Conservation (phyloP, 495 filamentous ascomycete species). For the Penicillium verhagenii region DNA sequence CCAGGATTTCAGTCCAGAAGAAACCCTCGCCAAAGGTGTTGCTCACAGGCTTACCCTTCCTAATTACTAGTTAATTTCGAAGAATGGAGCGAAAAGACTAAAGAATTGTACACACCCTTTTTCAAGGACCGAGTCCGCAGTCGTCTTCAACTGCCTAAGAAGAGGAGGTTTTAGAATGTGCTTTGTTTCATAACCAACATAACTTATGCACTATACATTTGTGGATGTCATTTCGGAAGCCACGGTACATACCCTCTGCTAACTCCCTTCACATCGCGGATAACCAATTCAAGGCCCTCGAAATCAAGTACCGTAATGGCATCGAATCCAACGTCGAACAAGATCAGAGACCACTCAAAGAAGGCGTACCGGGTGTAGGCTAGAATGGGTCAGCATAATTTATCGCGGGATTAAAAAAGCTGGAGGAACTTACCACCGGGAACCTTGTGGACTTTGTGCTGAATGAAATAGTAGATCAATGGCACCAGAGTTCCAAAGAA, state of each 20-base stretch:
- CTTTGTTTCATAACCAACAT: slow-evolving; percentile 31
- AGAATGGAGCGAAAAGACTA: slow-evolving; percentile 5
- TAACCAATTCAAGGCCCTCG: slow-evolving; percentile 79
- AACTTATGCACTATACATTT: slow-evolving; percentile 51
- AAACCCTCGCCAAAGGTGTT: slow-evolving; percentile 71
- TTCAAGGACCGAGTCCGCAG: slow-evolving; percentile 75
- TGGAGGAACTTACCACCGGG: slow-evolving; percentile 71
- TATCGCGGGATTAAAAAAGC: background rate
- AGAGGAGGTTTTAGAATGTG: slow-evolving; percentile 46
- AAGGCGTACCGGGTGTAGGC: slow-evolving; percentile 99
- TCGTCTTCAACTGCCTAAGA: slow-evolving; percentile 55
- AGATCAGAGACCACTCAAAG: slow-evolving; percentile 94
- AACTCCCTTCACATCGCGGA: slow-evolving; percentile 84
- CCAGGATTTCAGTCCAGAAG: slow-evolving; percentile 69
- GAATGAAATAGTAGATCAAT: slow-evolving; percentile 95
- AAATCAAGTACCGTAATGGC: slow-evolving; percentile 97
- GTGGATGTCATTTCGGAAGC: slow-evolving; percentile 78
- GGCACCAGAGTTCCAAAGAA: slow-evolving; percentile 93
- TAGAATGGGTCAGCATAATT: slow-evolving; percentile 34
- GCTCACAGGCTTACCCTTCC: slow-evolving; percentile 72
- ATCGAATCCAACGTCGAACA: slow-evolving; percentile 96
- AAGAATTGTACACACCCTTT: slow-evolving; percentile 70
- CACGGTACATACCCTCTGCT: slow-evolving; percentile 99
- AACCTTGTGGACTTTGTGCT: slow-evolving; percentile 95
- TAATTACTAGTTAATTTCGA: slow-evolving; percentile 46